Conservation (phyloP, 2,329 filamentous ascomycete species). For the Aspergillus quadricinctus region DNA sequence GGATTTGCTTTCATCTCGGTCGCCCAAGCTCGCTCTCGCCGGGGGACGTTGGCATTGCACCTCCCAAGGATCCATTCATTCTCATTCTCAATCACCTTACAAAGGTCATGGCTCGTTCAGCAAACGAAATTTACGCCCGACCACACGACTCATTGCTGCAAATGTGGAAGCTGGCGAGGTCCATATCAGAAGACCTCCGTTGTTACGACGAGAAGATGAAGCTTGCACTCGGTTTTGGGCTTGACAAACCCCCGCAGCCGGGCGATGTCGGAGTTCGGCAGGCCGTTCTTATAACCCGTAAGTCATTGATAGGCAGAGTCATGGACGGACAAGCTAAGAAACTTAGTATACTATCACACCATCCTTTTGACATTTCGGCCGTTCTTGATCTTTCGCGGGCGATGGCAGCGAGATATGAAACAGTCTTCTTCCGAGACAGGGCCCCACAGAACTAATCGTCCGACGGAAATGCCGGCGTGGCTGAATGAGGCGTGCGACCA, state of each 20-base stretch:
- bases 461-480: constrained; percentile 33
- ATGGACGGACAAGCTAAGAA: constrained; percentile 3
- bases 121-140: constrained; percentile 40
- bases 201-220: constrained; percentile 23
- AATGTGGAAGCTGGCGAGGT: constrained; percentile 34
- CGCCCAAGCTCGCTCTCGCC: constrained; percentile 39
- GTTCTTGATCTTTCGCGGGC: constrained; percentile 43
- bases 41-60: constrained; percentile 34
- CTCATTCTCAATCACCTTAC: constrained; percentile 34
- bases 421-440: constrained; percentile 6
- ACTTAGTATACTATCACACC: constrained; percentile 43
- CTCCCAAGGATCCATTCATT: constrained; percentile 39
- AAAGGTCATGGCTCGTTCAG: constrained; percentile 39
- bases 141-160: constrained; percentile 37
- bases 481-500: constrained; percentile 44
- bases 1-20: constrained; percentile 43
- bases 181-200: constrained; percentile 29
- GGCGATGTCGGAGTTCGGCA: constrained; percentile 41
- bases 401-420: constrained; percentile 34
- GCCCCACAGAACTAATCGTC: constrained; percentile 10
- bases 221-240: constrained; percentile 28
- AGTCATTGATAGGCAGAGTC: constrained; percentile 10
- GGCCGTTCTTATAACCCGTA: constrained; percentile 39
- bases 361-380: constrained; percentile 43
- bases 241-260: constrained; percentile 33